Evolutionary conservation across 2,329 filamentous ascomycete species (phyloP), one percentile per base, ranked within the genome.

Genomic region (Beauveria brongniartii): DNA sequence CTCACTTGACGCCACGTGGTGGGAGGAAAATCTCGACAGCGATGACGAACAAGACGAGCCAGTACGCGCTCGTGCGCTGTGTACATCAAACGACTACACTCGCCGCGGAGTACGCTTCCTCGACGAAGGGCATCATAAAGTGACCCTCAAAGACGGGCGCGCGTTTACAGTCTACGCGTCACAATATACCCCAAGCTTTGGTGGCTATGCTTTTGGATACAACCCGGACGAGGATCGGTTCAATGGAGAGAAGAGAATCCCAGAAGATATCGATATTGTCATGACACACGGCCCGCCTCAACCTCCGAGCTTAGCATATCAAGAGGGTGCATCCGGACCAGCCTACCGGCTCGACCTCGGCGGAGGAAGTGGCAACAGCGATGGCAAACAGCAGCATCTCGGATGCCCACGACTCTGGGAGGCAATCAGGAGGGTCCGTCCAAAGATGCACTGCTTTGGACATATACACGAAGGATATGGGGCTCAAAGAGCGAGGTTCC

Each of bases 181-280:
- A 48, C 73, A 73, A 12, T 74, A 71, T 55, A 78, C 75, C 0
- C 75, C 75, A 24, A 56, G 70, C 8, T 70, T 69, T 9, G 68
- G 70, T n/a, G 60, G 57, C 61, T 74, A 74, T 71, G 74, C 71
- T 0, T 78, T 78, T 63, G 74, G 77, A 56, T 78, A 78, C 58
- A 67, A 68, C 0, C 59, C 61, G 3, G 44, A 61, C 2, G 59
- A 51, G 14, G 63, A 68, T 54, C 10, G 59, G 5, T 67, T 64
- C 43, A 57, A 62, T 20, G 51, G 43, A 5, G 28, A n/a, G 12
- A 16, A 56, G 18, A 55, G 43, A 5, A 65, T 68, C 12, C 52
- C 52, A 7, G 37, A 26, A 12, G 34, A 48, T 66, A 52, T 66
- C 16, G 65, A 68, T 54, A 51, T 70, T 26, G 67, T 66, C 37